Evolutionary conservation across 2,329 filamentous ascomycete species (phyloP).

Genomic region (Aspergillus pseudotamarii): DNA sequence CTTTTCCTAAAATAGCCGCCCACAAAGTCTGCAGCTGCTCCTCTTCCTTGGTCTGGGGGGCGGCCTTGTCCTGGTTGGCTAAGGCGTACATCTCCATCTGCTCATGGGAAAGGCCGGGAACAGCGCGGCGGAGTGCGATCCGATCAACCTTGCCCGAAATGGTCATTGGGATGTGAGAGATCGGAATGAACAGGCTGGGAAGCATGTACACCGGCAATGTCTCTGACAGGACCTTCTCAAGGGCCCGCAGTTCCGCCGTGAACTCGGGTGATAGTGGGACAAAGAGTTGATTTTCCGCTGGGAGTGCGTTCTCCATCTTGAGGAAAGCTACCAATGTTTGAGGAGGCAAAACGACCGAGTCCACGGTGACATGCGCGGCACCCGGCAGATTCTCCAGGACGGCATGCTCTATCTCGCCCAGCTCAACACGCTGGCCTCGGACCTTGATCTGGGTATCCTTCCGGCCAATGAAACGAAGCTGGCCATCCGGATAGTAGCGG

Average conservation of each 20-base stretch:
- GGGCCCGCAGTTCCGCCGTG: neutral
- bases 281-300: neutral
- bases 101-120: neutral
- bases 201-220: constrained; percentile 8
- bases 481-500: constrained; percentile 25
- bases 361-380: constrained; percentile 2
- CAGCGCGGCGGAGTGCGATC: neutral
- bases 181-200: neutral
- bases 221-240: neutral
- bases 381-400: constrained; percentile 1
- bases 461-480: constrained; percentile 7
- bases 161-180: constrained; percentile 1
- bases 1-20: constrained; percentile 15
- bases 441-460: constrained; percentile 13
- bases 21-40: constrained; percentile 15
- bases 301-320: neutral
- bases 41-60: constrained; percentile 12
- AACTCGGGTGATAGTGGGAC: neutral
- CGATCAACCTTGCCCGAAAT: constrained; percentile 6
- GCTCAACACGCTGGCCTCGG: constrained; percentile 13
- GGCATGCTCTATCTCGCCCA: constrained; percentile 8
- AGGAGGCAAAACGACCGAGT: neutral
- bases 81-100: constrained; percentile 10
- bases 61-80: neutral
- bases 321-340: neutral